Evolutionary conservation across 1,284 basidiomycete species (phyloP).

Genomic region (Microbotryum intermedium): DNA sequence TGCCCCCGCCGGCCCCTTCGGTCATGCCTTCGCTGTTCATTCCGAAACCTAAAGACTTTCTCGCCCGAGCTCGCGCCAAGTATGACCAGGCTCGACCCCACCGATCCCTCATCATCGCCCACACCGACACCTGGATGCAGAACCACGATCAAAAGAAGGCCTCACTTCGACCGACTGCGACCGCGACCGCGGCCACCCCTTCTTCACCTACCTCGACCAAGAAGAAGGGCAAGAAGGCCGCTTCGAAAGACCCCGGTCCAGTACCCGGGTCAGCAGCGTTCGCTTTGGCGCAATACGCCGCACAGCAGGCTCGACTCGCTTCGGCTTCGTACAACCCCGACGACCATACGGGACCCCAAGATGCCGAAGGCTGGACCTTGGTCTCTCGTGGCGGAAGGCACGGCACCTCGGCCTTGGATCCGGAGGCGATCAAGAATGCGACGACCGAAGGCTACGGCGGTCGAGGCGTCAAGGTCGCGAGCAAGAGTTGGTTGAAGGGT

Average conservation of each 20-base stretch:
- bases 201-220: not conserved
- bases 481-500: conserved; percentile 13
- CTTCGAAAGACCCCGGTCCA: conserved; percentile 6
- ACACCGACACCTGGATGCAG: conserved; percentile 28
- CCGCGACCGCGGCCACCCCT: not conserved
- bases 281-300: conserved; percentile 19
- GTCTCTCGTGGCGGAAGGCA: conserved; percentile 26
- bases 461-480: conserved; percentile 21
- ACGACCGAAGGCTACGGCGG: conserved; percentile 19
- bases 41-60: not conserved
- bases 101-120: conserved; percentile 10
- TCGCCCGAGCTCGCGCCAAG: conserved; percentile 4
- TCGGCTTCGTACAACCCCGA: conserved; percentile 21
- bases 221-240: conserved; percentile 2
- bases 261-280: conserved; percentile 20
- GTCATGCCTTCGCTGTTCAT: not conserved
- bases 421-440: conserved; percentile 9
- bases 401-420: conserved; percentile 20
- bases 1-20: conserved; percentile 9
- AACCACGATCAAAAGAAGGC: conserved; percentile 17
- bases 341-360: not conserved
- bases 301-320: not conserved
- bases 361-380: conserved; percentile 25
- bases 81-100: conserved; percentile 17
- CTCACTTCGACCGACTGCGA: not conserved